Conservation (phyloP, 2,329 filamentous ascomycete genomes). For the Calonectria hongkongensis region DNA sequence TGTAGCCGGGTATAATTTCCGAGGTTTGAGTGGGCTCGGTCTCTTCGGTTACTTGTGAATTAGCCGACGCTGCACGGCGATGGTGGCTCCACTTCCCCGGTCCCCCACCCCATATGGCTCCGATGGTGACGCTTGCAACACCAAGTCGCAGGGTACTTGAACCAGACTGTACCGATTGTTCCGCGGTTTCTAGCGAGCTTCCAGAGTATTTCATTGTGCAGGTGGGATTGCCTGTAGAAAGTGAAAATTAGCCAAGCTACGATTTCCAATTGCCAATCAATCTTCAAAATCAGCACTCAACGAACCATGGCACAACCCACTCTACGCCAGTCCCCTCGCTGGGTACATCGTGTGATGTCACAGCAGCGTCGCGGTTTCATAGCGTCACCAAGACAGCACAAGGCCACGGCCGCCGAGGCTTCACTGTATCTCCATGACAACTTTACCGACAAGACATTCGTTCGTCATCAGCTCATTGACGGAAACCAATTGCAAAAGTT, state of each 20-base stretch:
- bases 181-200: background rate
- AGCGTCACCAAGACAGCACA: constrained; percentile 31
- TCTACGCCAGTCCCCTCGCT: constrained; percentile 33
- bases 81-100: constrained; percentile 28
- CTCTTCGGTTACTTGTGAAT: constrained; percentile 42
- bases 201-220: background rate
- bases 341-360: constrained; percentile 34
- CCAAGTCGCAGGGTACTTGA: background rate
- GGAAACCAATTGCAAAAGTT: constrained; percentile 79
- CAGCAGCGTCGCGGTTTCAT: constrained; percentile 43
- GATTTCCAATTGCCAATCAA: background rate
- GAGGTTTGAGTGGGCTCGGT: constrained; percentile 5
- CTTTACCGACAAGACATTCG: constrained; percentile 54
- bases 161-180: background rate
- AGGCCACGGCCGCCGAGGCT: constrained; percentile 54
- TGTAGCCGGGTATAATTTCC: constrained; percentile 41
- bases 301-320: constrained; percentile 17
- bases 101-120: constrained; percentile 19
- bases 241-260: background rate
- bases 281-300: background rate
- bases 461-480: constrained; percentile 71
- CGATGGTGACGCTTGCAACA: constrained; percentile 16
- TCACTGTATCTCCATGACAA: constrained; percentile 58
- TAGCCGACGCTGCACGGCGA: constrained; percentile 34
- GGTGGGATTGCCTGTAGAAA: background rate